Conservation (phyloP, 1,284 basidiomycete genomes). For the Cystobasidium slooffiae region DNA sequence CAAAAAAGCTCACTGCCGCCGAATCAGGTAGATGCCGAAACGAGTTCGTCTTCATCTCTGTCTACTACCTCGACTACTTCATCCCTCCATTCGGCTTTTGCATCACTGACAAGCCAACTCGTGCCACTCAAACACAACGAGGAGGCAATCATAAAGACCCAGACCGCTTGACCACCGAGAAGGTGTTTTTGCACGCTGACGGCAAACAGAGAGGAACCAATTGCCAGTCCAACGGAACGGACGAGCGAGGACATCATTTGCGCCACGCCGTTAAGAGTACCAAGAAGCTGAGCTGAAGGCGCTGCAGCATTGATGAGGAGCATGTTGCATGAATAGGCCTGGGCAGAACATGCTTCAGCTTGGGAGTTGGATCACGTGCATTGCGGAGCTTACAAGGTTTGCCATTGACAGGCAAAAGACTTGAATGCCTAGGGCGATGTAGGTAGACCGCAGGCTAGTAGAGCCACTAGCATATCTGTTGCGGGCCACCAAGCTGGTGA, state of each 20-base stretch:
- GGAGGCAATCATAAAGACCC: slow-evolving; percentile 45
- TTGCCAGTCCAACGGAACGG: slow-evolving; percentile 46
- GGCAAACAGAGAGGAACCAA: slow-evolving; percentile 50
- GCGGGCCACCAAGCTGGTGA: slow-evolving; percentile 53
- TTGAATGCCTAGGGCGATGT: slow-evolving; percentile 12
- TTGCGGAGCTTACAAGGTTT: slow-evolving; percentile 25
- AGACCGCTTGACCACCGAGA: slow-evolving; percentile 47
- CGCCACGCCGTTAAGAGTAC: slow-evolving; percentile 46
- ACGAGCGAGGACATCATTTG: slow-evolving; percentile 46
- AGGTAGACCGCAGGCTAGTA: background rate
- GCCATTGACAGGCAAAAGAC: slow-evolving; percentile 14
- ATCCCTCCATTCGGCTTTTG: slow-evolving; percentile 45
- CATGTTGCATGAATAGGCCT: slow-evolving; percentile 53
- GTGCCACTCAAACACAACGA: slow-evolving; percentile 28
- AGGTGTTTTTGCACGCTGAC: slow-evolving; percentile 43
- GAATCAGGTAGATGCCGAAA: background rate
- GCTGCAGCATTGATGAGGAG: slow-evolving; percentile 54
- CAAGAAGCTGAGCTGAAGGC: slow-evolving; percentile 51
- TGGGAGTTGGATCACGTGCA: background rate
- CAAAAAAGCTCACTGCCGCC: background rate
- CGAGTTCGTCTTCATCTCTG: background rate
- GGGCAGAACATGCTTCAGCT: slow-evolving; percentile 7
- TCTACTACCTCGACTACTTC: slow-evolving; percentile 7
- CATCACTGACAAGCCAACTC: slow-evolving; percentile 44
- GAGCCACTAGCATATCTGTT: slow-evolving; percentile 26